A percentile compares a stretch with the other conserved stretches of the same genome.
Conservation (phyloP, 495 filamentous ascomycete genomes). For the Bryoglossum gracile region DNA sequence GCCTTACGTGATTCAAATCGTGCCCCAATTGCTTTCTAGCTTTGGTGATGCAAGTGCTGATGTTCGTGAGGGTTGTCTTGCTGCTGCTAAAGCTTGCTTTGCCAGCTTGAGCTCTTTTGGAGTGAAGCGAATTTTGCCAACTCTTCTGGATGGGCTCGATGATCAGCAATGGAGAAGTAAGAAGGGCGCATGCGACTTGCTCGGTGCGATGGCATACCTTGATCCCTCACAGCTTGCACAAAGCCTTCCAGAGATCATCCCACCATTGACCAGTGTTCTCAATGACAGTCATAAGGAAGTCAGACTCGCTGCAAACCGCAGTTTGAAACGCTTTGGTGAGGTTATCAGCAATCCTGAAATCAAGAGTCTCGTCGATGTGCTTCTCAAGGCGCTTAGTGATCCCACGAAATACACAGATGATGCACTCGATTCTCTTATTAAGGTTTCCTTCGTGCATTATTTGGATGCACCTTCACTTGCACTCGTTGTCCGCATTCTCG, state of each 20-base stretch:
- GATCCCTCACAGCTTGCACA: conserved; percentile 89
- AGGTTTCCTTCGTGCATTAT: conserved; percentile 92
- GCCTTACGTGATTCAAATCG: conserved; percentile 91
- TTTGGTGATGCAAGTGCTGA: conserved; percentile 86
- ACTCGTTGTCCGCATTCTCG: conserved; percentile 87
- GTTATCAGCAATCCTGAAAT: conserved; percentile 98
- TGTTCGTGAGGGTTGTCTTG: conserved; percentile 86
- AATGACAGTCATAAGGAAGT: conserved; percentile 99
- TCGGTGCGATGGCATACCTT: conserved; percentile 97
- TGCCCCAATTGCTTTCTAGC: conserved; percentile 79
- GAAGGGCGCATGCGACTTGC: conserved; percentile 90
- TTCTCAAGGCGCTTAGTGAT: conserved; percentile 94
- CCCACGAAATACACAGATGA: conserved; percentile 97
- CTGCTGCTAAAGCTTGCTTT: conserved; percentile 91
- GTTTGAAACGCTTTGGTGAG: conserved; percentile 93
- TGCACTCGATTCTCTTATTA: conserved; percentile 87
- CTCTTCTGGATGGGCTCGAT: conserved; percentile 84
- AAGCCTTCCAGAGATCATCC: conserved; percentile 93
- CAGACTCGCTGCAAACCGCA: conserved; percentile 81
- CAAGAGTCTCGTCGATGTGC: conserved; percentile 77
- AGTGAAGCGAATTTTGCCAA: conserved; percentile 89
- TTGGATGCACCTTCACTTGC: conserved; percentile 92
- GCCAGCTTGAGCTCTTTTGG: conserved; percentile 88
- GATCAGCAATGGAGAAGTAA: conserved; percentile 97
- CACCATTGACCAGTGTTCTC: conserved; percentile 82